A percentile compares a stretch with the other conserved stretches of the same genome.
Evolutionary conservation across 768 basidiomycete species (phyloP).

Genomic region (Pisolithus albus): DNA sequence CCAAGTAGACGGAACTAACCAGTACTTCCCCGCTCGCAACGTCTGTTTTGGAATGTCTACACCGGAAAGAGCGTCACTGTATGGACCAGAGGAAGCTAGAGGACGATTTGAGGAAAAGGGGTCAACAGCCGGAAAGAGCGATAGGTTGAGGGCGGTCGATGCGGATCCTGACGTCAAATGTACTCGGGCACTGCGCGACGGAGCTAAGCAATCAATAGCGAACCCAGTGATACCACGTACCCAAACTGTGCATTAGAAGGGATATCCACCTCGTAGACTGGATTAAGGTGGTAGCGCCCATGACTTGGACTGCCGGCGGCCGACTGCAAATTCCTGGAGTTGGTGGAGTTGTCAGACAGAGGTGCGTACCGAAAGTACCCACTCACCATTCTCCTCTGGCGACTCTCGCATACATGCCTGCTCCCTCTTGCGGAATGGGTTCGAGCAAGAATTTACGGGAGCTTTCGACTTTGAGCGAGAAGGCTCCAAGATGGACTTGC

Average conservation of each 20-base stretch:
- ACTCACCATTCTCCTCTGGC: slow-evolving; percentile 71
- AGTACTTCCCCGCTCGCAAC: slow-evolving; percentile 57
- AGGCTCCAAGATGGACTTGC: slow-evolving; percentile 51
- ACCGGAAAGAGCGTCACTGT: slow-evolving; percentile 68
- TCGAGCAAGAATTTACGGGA: slow-evolving; percentile 54
- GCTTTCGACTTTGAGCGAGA: slow-evolving; percentile 57
- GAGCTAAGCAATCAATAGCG: neutral
- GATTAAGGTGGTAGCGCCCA: slow-evolving; percentile 60
- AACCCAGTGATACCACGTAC: slow-evolving; percentile 31
- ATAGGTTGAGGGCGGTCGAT: slow-evolving; percentile 50
- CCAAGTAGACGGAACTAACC: slow-evolving; percentile 69
- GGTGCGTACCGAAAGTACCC: neutral
- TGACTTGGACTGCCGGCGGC: slow-evolving; percentile 69
- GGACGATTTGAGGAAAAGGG: slow-evolving; percentile 29
- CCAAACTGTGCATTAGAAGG: slow-evolving; percentile 47
- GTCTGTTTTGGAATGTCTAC: slow-evolving; percentile 51
- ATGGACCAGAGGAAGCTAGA: slow-evolving; percentile 70
- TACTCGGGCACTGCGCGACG: slow-evolving; percentile 52
- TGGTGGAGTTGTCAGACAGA: neutral
- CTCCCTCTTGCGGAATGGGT: slow-evolving; percentile 76
- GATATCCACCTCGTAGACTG: slow-evolving; percentile 56
- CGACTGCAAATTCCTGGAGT: slow-evolving; percentile 43
- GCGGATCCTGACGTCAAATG: slow-evolving; percentile 45
- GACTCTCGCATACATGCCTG: slow-evolving; percentile 77
- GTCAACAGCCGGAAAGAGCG: slow-evolving; percentile 37